Evolutionary conservation across 139 green algal species (phyloP), one percentile per base, ranked within the genome.

Genomic region (Coccomyxa sp.): DNA sequence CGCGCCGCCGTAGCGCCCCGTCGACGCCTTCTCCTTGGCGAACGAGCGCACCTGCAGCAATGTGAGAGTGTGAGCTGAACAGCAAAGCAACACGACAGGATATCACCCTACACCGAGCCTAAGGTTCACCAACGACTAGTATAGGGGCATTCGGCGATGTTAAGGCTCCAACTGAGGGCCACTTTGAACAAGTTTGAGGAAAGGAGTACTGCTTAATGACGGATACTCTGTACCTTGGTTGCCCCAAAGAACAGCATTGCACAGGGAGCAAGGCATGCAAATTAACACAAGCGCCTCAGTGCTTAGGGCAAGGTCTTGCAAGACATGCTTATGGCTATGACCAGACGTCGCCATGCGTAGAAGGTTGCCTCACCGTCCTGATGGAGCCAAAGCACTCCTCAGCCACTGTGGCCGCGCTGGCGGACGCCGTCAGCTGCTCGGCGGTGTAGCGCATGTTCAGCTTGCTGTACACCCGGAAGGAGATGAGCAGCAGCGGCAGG

Each of bases 41-140:
- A 90, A 90, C 0, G 86, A 83, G 14, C 83, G 74, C 74, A 88
- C 74, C 78, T 84, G 39, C 44, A 69, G n/a, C n/a, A n/a, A n/a
- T n/a, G n/a, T n/a, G n/a, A n/a, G n/a, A n/a, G n/a, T n/a, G 14
- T 64, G 50, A n/a, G 50, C 50, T 29, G 14, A 18, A 64, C 14
- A 64, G 50, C 14, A n/a, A n/a, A n/a, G n/a, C n/a, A n/a, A n/a
- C n/a, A n/a, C n/a, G n/a, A n/a, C n/a, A n/a, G n/a, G n/a, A n/a
- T n/a, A n/a, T n/a, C n/a, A n/a, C n/a, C n/a, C n/a, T n/a, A n/a
- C n/a, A n/a, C n/a, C n/a, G n/a, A n/a, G n/a, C n/a, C n/a, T n/a
- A n/a, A n/a, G n/a, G n/a, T n/a, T n/a, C n/a, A n/a, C n/a, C n/a
- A n/a, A n/a, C n/a, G n/a, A n/a, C n/a, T n/a, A n/a, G n/a, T n/a